Evolutionary conservation across 2,329 filamentous ascomycete species (phyloP).

Genomic region (Parastagonospora nodorum): DNA sequence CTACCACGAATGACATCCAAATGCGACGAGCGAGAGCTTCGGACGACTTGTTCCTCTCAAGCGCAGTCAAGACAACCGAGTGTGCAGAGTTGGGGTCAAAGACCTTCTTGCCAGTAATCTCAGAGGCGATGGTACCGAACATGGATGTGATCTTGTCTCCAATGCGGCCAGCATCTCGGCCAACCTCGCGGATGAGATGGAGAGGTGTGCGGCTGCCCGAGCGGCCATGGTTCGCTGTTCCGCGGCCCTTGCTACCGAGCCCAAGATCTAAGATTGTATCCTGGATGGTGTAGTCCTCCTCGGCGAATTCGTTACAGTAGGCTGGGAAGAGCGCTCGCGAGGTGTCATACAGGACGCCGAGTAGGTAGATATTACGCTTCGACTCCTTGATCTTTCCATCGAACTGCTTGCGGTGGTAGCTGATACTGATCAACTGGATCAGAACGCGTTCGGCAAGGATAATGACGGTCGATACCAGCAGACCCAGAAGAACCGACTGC

Average conservation of each 20-base stretch:
- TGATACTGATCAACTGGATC: slow-evolving; percentile 82
- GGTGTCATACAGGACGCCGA: slow-evolving; percentile 87
- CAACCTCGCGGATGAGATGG: slow-evolving; percentile 71
- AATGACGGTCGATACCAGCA: slow-evolving; percentile 70
- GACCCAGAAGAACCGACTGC: slow-evolving; percentile 68
- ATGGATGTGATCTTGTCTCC: slow-evolving; percentile 93
- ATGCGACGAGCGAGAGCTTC: slow-evolving; percentile 93
- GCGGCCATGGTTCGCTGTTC: slow-evolving; percentile 50
- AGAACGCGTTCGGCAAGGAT: slow-evolving; percentile 78
- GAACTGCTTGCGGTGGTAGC: slow-evolving; percentile 84
- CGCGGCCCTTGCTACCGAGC: slow-evolving; percentile 61
- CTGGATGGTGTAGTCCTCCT: slow-evolving; percentile 91
- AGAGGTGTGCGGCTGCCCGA: slow-evolving; percentile 76
- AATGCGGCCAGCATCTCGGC: slow-evolving; percentile 72
- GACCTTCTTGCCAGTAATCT: slow-evolving; percentile 93
- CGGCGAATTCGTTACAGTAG: slow-evolving; percentile 86
- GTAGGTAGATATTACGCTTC: slow-evolving; percentile 80
- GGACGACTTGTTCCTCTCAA: slow-evolving; percentile 81
- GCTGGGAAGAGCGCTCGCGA: slow-evolving; percentile 87
- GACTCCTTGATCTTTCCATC: slow-evolving; percentile 83
- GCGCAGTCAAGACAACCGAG: slow-evolving; percentile 83
- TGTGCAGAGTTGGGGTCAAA: slow-evolving; percentile 92
- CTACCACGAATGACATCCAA: slow-evolving; percentile 97
- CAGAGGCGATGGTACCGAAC: slow-evolving; percentile 90
- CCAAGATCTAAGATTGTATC: slow-evolving; percentile 67